Base-by-base conservation (phyloP, 805 yeast genomes). In the Metschnikowia dekortorum region DNA sequence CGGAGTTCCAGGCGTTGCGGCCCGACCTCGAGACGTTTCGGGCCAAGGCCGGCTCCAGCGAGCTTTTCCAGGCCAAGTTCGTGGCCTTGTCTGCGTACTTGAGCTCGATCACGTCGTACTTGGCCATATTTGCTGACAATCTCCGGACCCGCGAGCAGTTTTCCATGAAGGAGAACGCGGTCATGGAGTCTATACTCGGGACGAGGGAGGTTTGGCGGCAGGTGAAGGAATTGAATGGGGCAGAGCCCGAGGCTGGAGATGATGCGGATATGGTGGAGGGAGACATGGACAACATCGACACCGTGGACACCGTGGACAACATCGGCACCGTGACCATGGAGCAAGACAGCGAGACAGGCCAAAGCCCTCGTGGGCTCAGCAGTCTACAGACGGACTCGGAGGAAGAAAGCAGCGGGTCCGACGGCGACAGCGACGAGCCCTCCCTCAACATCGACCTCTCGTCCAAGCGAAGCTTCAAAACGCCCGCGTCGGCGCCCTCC, bases 161-260 rank as follows among this genome's bases (percentile, higher is more conserved):
- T 53, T 64, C 74, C 33, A 83, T 91, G 85, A 89, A 89, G 59
- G 95, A 89, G 49, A 92, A 87, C 57, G 87, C 92, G 2, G 85
- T 92, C 1, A 92, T 94, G 97, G 90, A 88, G 61, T 80, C 86
- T 30, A 84, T 92, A 33, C 71, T 92, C 48, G 83, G 86, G 47
- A 77, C 94, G 2, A 79, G 95, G 57, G 97, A 92, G 62, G 77
- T 88, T 14, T 91, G 97, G 96, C 80, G 94, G 63, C 91, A 87
- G 60, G 96, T 95, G 4, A 75, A 70, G 43, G 80, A 73, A 53
- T 52, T 56, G 18, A 16, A 16, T 16, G 18, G 18, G 18, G 18
- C 18, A 16, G 18, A 2, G 18, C 18, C 18, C 18, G 18, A 16
- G 18, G 18, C 18, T 16, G n/a, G 32, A 28, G 14, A 31, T 13